Evolutionary conservation across 495 filamentous ascomycete genomes (phyloP).

Genomic region (Penicillium taxi): DNA sequence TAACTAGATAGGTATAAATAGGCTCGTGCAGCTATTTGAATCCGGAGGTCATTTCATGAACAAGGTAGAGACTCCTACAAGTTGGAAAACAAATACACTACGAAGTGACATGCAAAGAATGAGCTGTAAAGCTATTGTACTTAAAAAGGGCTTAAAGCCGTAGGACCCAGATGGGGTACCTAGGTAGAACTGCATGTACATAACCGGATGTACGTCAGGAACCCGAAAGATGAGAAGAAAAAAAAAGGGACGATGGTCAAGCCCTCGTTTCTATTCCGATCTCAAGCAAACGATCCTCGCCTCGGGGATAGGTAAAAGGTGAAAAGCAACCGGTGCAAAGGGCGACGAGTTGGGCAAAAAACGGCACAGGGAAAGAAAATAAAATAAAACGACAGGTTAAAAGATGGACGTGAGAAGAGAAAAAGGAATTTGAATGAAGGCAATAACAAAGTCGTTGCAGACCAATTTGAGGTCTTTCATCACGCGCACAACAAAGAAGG

Average conservation of each 20-base stretch:
- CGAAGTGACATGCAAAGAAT: too few species aligned
- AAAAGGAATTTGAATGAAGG: conserved; percentile 4
- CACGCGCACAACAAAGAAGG: conserved; percentile 16
- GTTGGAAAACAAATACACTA: too few species aligned
- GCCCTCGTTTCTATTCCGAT: conserved; percentile 4
- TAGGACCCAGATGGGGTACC: background rate
- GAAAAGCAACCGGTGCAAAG: background rate
- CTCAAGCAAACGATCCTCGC: conserved; percentile 2
- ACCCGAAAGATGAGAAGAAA: conserved; percentile 7
- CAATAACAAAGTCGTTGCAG: conserved; percentile 20
- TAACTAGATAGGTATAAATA: too few species aligned
- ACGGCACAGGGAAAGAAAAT: background rate
- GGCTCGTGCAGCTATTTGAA: too few species aligned
- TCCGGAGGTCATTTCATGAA: too few species aligned
- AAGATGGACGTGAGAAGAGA: conserved; percentile 4
- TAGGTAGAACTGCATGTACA: conserved; percentile 12
- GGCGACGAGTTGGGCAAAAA: background rate
- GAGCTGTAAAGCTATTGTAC: conserved; percentile 6
- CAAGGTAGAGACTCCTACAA: too few species aligned
- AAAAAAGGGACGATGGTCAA: background rate
- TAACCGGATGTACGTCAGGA: conserved; percentile 18
- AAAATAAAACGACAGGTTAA: conserved; percentile 4
- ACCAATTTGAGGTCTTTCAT: conserved; percentile 21
- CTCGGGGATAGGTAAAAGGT: conserved; percentile 4
- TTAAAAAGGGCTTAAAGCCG: conserved; percentile 8